Conservation (phyloP, 2,329 filamentous ascomycete genomes). For the Cercospora nicotianae region DNA sequence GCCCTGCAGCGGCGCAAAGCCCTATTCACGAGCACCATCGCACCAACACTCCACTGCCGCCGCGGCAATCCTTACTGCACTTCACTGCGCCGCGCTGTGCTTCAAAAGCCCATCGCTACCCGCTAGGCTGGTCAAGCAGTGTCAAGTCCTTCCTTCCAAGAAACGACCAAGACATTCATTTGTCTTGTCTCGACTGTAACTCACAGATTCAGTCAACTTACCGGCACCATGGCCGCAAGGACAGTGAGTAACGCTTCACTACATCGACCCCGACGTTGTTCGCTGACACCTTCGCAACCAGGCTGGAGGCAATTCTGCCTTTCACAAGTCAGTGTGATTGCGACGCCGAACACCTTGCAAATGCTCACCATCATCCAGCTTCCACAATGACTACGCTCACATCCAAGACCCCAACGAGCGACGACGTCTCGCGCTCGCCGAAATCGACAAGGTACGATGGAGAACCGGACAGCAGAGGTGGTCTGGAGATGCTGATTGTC, state of each 20-base stretch:
- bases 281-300: neutral
- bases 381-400: conserved; percentile 69
- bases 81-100: neutral
- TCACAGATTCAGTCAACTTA: neutral
- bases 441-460: conserved; percentile 64
- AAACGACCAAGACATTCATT: neutral
- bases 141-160: neutral
- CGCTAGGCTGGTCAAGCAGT: neutral
- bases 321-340: conserved; percentile 57
- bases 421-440: conserved; percentile 73
- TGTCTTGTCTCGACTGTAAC: neutral
- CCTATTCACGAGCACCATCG: neutral
- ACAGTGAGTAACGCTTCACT: neutral
- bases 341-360: neutral
- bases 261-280: neutral
- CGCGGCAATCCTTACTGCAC: neutral
- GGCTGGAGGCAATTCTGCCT: conserved; percentile 66
- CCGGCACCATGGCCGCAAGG: neutral
- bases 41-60: neutral
- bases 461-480: too few relatives aligned
- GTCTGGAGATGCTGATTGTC: neutral
- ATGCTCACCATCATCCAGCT: conserved; percentile 42
- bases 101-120: neutral
- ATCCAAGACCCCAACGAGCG: conserved; percentile 73
- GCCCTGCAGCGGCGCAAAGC: neutral